A percentile compares a stretch with the other conserved stretches of the same genome.
Evolutionary conservation across 768 basidiomycete species (phyloP).

Genomic region (Hygrophorus russula): DNA sequence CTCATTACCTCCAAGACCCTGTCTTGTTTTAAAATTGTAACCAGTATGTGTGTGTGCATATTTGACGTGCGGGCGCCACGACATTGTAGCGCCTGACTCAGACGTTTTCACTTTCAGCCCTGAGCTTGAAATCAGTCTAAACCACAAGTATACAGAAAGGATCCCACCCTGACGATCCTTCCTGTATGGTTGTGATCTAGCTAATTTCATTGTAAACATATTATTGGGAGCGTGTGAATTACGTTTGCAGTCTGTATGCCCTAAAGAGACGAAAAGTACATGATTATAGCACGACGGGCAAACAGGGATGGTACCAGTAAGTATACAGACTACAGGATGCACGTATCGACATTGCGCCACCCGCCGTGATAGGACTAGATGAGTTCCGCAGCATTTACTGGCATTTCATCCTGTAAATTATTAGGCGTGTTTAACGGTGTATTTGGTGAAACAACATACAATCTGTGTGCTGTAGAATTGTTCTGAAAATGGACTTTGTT

Average conservation of each 20-base stretch:
- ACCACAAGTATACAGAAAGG: too few relatives aligned
- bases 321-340: not conserved
- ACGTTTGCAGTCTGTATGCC: not conserved
- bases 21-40: too few relatives aligned
- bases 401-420: constrained; percentile 84
- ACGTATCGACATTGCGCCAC: not conserved
- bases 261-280: not conserved
- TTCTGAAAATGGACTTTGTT: constrained; percentile 34
- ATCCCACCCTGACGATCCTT: too few relatives aligned
- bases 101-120: not conserved
- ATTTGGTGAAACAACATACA: constrained; percentile 30
- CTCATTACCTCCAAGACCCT: too few relatives aligned
- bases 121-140: too few relatives aligned
- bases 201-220: not conserved
- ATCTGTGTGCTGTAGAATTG: constrained; percentile 97
- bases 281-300: constrained; percentile 1
- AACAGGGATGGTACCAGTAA: too few relatives aligned
- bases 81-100: too few relatives aligned
- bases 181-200: too few relatives aligned
- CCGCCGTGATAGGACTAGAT: constrained; percentile 67
- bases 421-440: constrained; percentile 1
- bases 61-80: not conserved
- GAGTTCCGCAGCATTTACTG: constrained; percentile 93
- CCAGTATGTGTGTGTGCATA: not conserved
- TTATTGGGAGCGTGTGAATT: not conserved